A percentile compares a stretch with the other conserved stretches of the same genome.
phyloP scores from a whole-genome alignment of 2,329 filamentous ascomycete genomes.

The Penicillium sp. region DNA sequence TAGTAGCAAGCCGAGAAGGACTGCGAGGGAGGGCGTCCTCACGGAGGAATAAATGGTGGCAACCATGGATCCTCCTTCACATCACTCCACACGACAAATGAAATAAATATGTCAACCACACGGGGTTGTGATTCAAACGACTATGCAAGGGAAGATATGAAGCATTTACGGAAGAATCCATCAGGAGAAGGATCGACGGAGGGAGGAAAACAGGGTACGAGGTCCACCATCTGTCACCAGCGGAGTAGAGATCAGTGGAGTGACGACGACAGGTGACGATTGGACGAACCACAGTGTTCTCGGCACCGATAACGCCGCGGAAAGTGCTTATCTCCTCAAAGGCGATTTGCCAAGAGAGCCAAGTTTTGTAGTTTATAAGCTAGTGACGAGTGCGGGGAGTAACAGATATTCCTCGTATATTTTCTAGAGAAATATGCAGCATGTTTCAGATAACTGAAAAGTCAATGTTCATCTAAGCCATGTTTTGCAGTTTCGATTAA shows the following conservation, averaged over 20 bases:
- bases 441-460: too few species aligned
- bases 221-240: conserved; percentile 9
- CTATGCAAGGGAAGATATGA: conserved; percentile 4
- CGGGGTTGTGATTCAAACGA: background rate
- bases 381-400: background rate
- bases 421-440: too few species aligned
- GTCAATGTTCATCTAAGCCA: background rate
- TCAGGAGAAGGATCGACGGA: conserved; percentile 1
- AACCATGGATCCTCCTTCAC: conserved; percentile 28
- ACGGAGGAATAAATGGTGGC: conserved; percentile 15
- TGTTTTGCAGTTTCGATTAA: background rate
- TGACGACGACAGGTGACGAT: background rate
- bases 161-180: background rate
- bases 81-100: conserved; percentile 16
- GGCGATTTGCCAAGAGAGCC: conserved; percentile 5
- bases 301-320: background rate
- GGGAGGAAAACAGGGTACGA: conserved; percentile 9
- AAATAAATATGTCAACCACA: background rate
- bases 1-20: conserved; percentile 22
- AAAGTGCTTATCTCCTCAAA: conserved; percentile 1
- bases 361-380: conserved; percentile 1
- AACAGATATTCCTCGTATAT: background rate
- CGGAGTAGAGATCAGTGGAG: background rate
- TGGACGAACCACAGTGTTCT: background rate
- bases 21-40: conserved; percentile 12